Percentiles rank a stretch among this genome's conserved stretches.
These are phyloP conservation scores for Leptosphaerulina australis DNA, from an alignment of 2,329 filamentous ascomycete species.

Conservation along the genomic window DNA sequence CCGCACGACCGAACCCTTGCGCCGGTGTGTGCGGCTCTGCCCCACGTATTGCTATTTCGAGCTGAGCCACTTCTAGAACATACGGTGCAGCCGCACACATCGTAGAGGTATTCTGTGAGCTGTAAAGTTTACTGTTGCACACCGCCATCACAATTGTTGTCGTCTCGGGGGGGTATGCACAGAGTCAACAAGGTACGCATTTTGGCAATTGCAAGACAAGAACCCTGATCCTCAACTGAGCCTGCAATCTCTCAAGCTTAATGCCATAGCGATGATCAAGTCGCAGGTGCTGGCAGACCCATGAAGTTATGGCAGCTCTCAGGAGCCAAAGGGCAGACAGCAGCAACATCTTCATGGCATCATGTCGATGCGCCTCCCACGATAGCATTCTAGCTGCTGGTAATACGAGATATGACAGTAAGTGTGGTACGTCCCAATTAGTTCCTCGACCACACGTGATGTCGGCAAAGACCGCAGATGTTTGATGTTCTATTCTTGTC, in stretches of 20 bases:
- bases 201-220: not conserved
- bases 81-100: not conserved
- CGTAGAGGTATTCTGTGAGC: not conserved
- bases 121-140: not conserved
- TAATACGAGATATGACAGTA: slow-evolving; percentile 6
- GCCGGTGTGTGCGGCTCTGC: slow-evolving; percentile 9
- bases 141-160: not conserved
- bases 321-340: not conserved
- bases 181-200: too few relatives aligned
- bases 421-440: not conserved
- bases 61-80: not conserved
- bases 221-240: not conserved
- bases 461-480: not conserved
- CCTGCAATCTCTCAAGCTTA: not conserved
- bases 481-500: slow-evolving; percentile 16
- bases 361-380: not conserved
- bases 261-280: not conserved
- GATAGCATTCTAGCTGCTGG: not conserved
- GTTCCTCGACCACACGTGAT: not conserved
- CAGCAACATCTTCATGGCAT: not conserved
- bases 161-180: too few relatives aligned
- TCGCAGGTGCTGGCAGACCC: not conserved
- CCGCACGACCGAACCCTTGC: slow-evolving; percentile 5
- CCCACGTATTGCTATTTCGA: slow-evolving; percentile 9
- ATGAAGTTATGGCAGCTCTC: not conserved